Base-by-base conservation (phyloP, 73 alveolate genomes). In the Durusdinium trenchii region DNA sequence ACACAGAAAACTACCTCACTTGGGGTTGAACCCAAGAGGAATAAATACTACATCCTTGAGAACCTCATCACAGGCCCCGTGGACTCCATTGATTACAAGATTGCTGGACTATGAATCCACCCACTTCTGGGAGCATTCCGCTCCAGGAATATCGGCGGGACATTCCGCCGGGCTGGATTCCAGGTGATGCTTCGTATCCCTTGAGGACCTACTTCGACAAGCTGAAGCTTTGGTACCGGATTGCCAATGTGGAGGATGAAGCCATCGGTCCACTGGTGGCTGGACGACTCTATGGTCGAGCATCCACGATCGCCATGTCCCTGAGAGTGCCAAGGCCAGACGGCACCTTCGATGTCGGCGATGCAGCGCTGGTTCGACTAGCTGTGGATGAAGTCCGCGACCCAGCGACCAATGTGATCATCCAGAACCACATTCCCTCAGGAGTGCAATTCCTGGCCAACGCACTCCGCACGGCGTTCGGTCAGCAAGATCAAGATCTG, bases 101-200 rank as follows among this genome's bases (percentile, higher is more conserved):
- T n/a, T n/a, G n/a, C n/a, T n/a, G n/a, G n/a, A n/a, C n/a, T n/a
- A n/a, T n/a, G n/a, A n/a, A n/a, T n/a, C n/a, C n/a, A n/a, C n/a
- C n/a, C n/a, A n/a, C n/a, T n/a, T n/a, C 54, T 9, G 85, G 85
- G 14, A 9, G 54, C 38, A 73, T 12, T 0, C 85, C 85, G 32
- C 57, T 73, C 2, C 85, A 73, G 12, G 85, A 73, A 36, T 73
- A 73, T 2, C 10, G 85, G 16, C 85, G 85, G 1, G 85, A 73
- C 32, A 73, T 73, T 2, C 85, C 85, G 9, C 85, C 85, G 85
- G 85, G 85, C 5, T 73, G 85, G 85, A 50, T 40, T 50, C 85
- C 85, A 12, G 51, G 51, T 14, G 85, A 73, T 36, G 32, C 54
- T 3, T 2, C 57, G 52, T 73, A 73, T 10, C 85, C 85, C 1